These are phyloP conservation scores for Leptomonas seymouri DNA, from an alignment of 208 protist species.

Conservation along the genomic window DNA sequence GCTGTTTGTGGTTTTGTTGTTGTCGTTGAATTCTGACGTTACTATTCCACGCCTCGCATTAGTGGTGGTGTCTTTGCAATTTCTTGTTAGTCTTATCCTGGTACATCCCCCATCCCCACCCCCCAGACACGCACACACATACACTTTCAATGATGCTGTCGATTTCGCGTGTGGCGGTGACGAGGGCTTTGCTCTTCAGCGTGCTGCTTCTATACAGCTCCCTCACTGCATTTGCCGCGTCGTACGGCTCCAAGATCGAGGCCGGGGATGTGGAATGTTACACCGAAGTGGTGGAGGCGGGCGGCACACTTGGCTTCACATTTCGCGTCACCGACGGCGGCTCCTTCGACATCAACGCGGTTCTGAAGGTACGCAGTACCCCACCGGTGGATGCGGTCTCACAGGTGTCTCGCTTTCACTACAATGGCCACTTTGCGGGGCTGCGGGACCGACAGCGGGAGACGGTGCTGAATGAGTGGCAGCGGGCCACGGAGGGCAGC, in stretches of 20 bases:
- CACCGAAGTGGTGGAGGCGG: slow-evolving; percentile 61
- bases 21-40: too few relatives aligned
- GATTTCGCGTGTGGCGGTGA: background rate
- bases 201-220: slow-evolving; percentile 8
- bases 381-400: slow-evolving; percentile 36
- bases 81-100: too few relatives aligned
- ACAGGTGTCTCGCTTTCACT: slow-evolving; percentile 48
- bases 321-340: slow-evolving; percentile 81
- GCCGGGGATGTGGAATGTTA: slow-evolving; percentile 63
- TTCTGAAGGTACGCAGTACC: slow-evolving; percentile 43
- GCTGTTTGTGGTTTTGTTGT: too few relatives aligned
- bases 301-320: slow-evolving; percentile 58
- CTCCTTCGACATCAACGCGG: slow-evolving; percentile 66
- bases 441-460: slow-evolving; percentile 41
- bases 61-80: too few relatives aligned
- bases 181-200: background rate
- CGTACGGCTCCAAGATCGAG: slow-evolving; percentile 59
- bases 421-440: slow-evolving; percentile 36
- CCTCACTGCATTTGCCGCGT: slow-evolving; percentile 11
- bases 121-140: too few relatives aligned
- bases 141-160: slow-evolving; percentile 2
- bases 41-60: too few relatives aligned
- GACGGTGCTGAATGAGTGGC: slow-evolving; percentile 55
- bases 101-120: too few relatives aligned
- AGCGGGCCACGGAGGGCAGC: slow-evolving; percentile 55